Evolutionary conservation across 148 eudicot genomes (phyloP).

Genomic region (Chenopodium album): DNA sequence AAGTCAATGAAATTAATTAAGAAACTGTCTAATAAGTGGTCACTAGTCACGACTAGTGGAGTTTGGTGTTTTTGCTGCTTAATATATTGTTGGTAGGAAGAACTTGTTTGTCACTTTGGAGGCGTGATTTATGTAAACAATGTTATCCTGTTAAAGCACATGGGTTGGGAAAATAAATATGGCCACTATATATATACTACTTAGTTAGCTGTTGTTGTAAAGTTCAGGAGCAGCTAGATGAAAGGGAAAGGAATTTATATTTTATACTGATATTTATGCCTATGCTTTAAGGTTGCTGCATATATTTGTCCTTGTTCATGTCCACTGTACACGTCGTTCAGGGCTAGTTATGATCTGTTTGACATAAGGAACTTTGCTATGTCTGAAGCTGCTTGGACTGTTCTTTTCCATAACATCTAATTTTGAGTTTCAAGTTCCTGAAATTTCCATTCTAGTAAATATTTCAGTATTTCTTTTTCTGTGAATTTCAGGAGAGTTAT

Average conservation of each 20-base stretch:
- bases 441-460: not conserved
- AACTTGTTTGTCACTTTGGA: conserved; percentile 24
- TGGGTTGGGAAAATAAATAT: conserved; percentile 30
- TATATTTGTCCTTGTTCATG: not conserved
- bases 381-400: not conserved
- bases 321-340: not conserved
- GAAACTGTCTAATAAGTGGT: not conserved
- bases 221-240: conserved; percentile 11
- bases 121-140: conserved; percentile 23
- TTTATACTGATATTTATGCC: not conserved
- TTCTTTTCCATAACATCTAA: not conserved
- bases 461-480: not conserved
- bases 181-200: conserved; percentile 9
- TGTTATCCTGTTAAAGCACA: conserved; percentile 32
- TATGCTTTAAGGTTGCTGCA: not conserved
- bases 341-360: not conserved
- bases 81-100: conserved; percentile 22
- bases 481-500: not conserved
- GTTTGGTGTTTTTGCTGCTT: not conserved
- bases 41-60: not conserved
- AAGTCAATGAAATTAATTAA: conserved; percentile 9
- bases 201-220: conserved; percentile 5
- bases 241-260: not conserved
- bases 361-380: not conserved
- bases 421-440: not conserved